These are phyloP conservation scores for Lablab purpureus DNA, from an alignment of 306 rosid genomes.

Conservation along the genomic window DNA sequence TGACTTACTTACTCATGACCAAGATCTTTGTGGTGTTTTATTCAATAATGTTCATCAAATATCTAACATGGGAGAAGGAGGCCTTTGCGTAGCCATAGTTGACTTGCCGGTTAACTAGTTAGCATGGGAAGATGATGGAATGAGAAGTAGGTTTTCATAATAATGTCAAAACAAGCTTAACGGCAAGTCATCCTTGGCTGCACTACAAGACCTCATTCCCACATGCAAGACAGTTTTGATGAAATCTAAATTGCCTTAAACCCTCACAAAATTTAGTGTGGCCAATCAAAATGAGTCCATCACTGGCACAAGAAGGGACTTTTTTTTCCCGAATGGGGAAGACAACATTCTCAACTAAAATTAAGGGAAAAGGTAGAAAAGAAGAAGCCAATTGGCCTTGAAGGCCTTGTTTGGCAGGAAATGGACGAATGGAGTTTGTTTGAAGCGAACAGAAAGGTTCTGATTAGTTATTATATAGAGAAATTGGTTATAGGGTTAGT, in stretches of 20 bases:
- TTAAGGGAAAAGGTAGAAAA: conserved; percentile 51
- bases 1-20: not conserved
- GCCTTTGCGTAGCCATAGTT: conserved; percentile 75
- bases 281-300: conserved; percentile 54
- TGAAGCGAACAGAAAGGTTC: conserved; percentile 42
- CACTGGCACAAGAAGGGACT: conserved; percentile 31
- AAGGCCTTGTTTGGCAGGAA: conserved; percentile 54
- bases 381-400: conserved; percentile 66
- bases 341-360: conserved; percentile 50
- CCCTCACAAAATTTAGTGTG: conserved; percentile 28
- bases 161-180: conserved; percentile 30
- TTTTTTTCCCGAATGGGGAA: conserved; percentile 61
- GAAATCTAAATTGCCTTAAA: conserved; percentile 42
- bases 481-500: conserved; percentile 1
- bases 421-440: conserved; percentile 55
- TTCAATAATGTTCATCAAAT: conserved; percentile 51
- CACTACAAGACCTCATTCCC: conserved; percentile 76
- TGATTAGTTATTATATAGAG: conserved; percentile 36
- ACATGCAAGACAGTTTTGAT: conserved; percentile 81
- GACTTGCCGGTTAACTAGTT: conserved; percentile 68
- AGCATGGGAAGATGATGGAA: conserved; percentile 1
- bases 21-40: too few relatives aligned
- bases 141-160: not conserved
- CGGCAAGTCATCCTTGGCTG: conserved; percentile 99
- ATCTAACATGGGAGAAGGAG: conserved; percentile 83